Conservation (phyloP, 495 filamentous ascomycete genomes). For the Hypoxylon subgilvum region DNA sequence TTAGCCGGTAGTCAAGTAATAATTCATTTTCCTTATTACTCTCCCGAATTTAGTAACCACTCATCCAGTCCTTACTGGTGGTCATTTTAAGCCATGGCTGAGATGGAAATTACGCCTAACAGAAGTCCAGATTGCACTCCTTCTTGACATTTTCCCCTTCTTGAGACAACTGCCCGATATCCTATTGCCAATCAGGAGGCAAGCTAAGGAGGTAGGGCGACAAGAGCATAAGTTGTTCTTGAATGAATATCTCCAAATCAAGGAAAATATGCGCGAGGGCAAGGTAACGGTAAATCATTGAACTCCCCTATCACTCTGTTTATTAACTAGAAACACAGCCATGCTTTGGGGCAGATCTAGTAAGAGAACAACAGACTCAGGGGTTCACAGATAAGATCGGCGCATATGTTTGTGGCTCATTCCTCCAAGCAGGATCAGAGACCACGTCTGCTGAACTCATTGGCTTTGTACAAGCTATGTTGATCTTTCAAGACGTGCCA, state of each 20-base stretch:
- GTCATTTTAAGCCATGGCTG: too few relatives aligned
- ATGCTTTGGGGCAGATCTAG: constrained; percentile 50
- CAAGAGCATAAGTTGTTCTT: constrained; percentile 45
- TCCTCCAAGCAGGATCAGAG: constrained; percentile 66
- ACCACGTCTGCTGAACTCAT: constrained; percentile 59
- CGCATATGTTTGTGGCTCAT: constrained; percentile 54
- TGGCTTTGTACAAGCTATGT: constrained; percentile 66
- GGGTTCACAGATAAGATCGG: constrained; percentile 51
- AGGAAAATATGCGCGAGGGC: constrained; percentile 41
- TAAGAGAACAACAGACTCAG: constrained; percentile 45
- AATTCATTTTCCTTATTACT: too few relatives aligned
- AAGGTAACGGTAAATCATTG: constrained; percentile 32
- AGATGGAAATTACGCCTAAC: too few relatives aligned
- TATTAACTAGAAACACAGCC: constrained; percentile 24
- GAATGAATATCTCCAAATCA: constrained; percentile 48
- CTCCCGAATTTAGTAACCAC: too few relatives aligned
- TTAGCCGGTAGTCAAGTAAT: too few relatives aligned
- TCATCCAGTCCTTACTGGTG: too few relatives aligned
- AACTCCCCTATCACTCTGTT: background rate
- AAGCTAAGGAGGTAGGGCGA: constrained; percentile 38
- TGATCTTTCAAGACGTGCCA: constrained; percentile 56
- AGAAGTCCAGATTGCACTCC: constrained; percentile 49
- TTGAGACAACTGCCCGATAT: constrained; percentile 51
- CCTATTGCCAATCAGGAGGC: constrained; percentile 41
- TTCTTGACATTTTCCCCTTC: constrained; percentile 54